phyloP scores from a whole-genome alignment of 2,329 filamentous ascomycete species.

The Exserohilum turcica region DNA sequence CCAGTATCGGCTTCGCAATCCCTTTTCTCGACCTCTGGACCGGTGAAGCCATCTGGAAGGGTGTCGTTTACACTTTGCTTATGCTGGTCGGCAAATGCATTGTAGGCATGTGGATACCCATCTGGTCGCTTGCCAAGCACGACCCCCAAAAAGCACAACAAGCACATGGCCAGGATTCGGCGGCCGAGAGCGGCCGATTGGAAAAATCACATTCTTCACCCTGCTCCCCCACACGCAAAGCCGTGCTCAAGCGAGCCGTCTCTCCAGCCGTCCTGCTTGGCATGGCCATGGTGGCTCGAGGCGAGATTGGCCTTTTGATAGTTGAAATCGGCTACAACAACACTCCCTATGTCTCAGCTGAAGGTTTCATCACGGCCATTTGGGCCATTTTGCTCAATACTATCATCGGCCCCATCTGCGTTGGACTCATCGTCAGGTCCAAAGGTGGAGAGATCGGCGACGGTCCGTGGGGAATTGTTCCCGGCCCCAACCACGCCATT shows the following conservation, averaged over 20 bases:
- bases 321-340: conserved; percentile 38
- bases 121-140: conserved; percentile 10
- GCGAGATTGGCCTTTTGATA: conserved; percentile 38
- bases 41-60: conserved; percentile 36
- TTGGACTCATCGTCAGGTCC: conserved; percentile 30
- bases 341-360: conserved; percentile 29
- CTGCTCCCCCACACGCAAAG: conserved; percentile 8
- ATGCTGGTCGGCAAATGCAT: conserved; percentile 28
- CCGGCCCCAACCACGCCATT: conserved; percentile 10
- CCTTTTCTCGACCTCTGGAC: conserved; percentile 38
- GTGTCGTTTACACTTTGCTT: conserved; percentile 34
- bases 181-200: background rate
- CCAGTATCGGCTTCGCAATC: conserved; percentile 38
- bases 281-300: conserved; percentile 35
- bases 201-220: conserved; percentile 4
- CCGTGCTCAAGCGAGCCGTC: conserved; percentile 9
- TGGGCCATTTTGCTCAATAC: conserved; percentile 35
- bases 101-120: conserved; percentile 17
- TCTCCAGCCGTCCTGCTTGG: conserved; percentile 24
- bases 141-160: conserved; percentile 14
- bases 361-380: conserved; percentile 31
- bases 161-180: background rate
- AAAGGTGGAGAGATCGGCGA: conserved; percentile 25
- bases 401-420: conserved; percentile 29
- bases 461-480: conserved; percentile 19